Conservation (phyloP, 805 yeast genomes). For the Phaffomyces opuntiae region DNA sequence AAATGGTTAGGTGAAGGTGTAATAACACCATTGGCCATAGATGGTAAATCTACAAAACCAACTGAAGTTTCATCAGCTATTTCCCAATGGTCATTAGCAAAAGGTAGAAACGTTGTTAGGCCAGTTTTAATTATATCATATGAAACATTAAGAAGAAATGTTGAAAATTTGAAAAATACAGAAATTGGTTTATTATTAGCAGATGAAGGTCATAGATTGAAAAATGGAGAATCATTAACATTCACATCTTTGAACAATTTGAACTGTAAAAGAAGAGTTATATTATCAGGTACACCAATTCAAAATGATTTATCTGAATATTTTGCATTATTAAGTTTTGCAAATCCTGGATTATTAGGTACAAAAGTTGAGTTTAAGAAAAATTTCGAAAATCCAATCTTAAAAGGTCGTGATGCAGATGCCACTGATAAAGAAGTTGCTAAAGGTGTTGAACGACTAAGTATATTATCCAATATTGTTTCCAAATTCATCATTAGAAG, state of each 20-base stretch:
- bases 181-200: constrained; percentile 84
- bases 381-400: constrained; percentile 73
- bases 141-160: constrained; percentile 86
- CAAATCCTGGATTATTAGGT: constrained; percentile 91
- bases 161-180: constrained; percentile 62
- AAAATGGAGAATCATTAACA: constrained; percentile 87
- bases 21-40: constrained; percentile 81
- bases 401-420: constrained; percentile 82
- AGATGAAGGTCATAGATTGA: constrained; percentile 79
- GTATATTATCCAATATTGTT: constrained; percentile 67
- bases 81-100: constrained; percentile 79
- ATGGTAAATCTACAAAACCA: constrained; percentile 77
- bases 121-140: constrained; percentile 93
- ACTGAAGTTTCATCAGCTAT: constrained; percentile 62
- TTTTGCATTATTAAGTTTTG: constrained; percentile 82
- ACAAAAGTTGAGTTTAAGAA: constrained; percentile 76
- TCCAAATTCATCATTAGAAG: constrained; percentile 89
- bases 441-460: constrained; percentile 61
- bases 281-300: constrained; percentile 93
- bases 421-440: constrained; percentile 75
- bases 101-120: constrained; percentile 81
- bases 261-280: constrained; percentile 81
- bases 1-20: constrained; percentile 97
- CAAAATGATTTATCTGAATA: constrained; percentile 94
- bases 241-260: constrained; percentile 82